A percentile compares a stretch with the other conserved stretches of the same genome.
phyloP scores from a whole-genome alignment of 495 filamentous ascomycete species.

The Daldinia caldariorum region DNA sequence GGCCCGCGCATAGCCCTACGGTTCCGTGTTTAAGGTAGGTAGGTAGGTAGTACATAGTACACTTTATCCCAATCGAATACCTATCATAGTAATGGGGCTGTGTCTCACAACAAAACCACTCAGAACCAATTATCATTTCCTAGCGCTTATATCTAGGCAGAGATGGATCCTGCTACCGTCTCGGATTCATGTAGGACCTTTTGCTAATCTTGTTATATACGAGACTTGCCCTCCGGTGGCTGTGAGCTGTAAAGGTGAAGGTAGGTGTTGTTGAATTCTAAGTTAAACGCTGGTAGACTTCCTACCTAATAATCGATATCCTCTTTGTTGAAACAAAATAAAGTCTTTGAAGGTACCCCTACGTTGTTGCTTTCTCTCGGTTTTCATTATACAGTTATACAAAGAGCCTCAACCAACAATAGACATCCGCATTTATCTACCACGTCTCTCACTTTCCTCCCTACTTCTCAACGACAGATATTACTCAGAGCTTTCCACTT shows the following conservation, averaged over 20 bases:
- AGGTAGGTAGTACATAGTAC: too few species aligned
- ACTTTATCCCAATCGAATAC: background rate
- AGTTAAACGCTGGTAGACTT: background rate
- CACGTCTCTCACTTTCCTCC: too few species aligned
- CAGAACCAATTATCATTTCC: conserved; percentile 2
- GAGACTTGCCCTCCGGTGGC: background rate
- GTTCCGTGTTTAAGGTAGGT: too few species aligned
- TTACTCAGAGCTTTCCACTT: too few species aligned
- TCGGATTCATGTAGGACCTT: conserved; percentile 14
- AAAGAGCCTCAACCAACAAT: background rate
- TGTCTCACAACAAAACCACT: conserved; percentile 25
- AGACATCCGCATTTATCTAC: background rate
- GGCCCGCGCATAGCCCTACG: background rate
- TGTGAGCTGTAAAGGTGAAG: background rate
- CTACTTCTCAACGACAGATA: background rate
- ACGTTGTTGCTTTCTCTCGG: background rate
- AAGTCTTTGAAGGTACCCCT: background rate
- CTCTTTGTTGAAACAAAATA: background rate
- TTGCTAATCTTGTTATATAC: conserved; percentile 2
- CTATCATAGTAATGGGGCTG: conserved; percentile 14
- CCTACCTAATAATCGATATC: background rate
- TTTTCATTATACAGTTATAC: background rate
- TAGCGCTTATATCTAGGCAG: conserved; percentile 13
- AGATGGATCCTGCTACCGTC: background rate
- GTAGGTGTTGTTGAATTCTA: background rate